Conservation (phyloP, 495 filamentous ascomycete genomes). For the Podospora anserina region DNA sequence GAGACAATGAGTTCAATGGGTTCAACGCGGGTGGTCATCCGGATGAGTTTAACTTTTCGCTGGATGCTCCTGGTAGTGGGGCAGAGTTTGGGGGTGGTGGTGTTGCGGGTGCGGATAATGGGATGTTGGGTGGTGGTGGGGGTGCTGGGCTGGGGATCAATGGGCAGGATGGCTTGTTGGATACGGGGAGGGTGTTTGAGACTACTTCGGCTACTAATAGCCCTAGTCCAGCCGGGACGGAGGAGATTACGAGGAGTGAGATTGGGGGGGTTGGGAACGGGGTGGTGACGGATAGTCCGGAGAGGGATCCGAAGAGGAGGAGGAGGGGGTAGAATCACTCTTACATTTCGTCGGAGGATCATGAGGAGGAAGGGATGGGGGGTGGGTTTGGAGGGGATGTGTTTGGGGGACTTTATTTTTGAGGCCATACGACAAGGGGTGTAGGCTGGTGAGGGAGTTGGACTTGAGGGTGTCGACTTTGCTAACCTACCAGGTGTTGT, state of each 20-base stretch:
- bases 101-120: neutral
- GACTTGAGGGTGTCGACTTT: too few species aligned
- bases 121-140: neutral
- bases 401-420: too few species aligned
- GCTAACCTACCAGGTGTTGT: too few species aligned
- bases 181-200: constrained; percentile 33
- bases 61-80: neutral
- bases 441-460: too few species aligned
- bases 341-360: neutral
- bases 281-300: constrained; percentile 32
- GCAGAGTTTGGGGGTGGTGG: neutral
- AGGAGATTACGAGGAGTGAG: constrained; percentile 44
- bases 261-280: constrained; percentile 10
- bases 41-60: constrained; percentile 6
- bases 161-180: constrained; percentile 10
- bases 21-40: neutral
- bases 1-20: constrained; percentile 12
- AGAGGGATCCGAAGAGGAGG: constrained; percentile 40
- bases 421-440: too few species aligned
- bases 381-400: too few species aligned
- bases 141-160: neutral
- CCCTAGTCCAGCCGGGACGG: constrained; percentile 45
- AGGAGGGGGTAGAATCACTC: constrained; percentile 26
- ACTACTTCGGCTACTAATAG: constrained; percentile 35
- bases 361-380: neutral